Base-by-base conservation (phyloP, 2,329 filamentous ascomycete species). In the Xylariaceae sp. region DNA sequence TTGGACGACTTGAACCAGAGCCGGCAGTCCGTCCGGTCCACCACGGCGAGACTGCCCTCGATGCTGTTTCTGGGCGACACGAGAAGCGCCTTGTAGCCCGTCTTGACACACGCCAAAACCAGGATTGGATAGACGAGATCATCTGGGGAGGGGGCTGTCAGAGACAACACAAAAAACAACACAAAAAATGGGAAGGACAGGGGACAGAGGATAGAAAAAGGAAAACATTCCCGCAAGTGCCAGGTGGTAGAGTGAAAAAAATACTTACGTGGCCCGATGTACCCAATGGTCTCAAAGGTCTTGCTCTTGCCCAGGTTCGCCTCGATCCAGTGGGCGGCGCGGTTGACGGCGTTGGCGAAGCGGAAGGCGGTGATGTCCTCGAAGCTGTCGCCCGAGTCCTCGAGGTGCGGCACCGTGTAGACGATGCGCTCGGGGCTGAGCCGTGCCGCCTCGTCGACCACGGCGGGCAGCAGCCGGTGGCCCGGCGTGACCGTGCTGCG, bases 51-150 rank as follows among this genome's bases (percentile, higher is more conserved):
- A 22, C 38, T 44, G 15, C 43, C 45, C 31, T 45, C 45, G 7
- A 47, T 27, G 32, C 45, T 47, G 22, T 47, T 46, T 19, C 43
- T 40, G 2, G 45, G 45, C 14, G 45, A 45, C 11, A 47, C 40
- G 12, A 47, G 40, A n/a, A 47, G 38, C 9, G 44, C 44, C 43
- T 47, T 47, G 35, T 45, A 47, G 22, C 45, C 45, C 8, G 45
- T 45, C 39, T 47, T 47, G 33, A 44, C 44, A 24, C 43, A 45
- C 16, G 43, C 45, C 30, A 47, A 12, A 12, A 47, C 41, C 37
- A 47, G 17, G 26, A 47, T 45, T 14, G 44, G 44, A 15, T 47
- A 47, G 4, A 43, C 45, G 14, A 47, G 29, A 15, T 47, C 45
- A 29, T 47, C 44, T 47, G 28, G 8, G 9, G 27, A 22, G 15